Conservation (phyloP, 768 basidiomycete species). For the Tricholoma sp. region DNA sequence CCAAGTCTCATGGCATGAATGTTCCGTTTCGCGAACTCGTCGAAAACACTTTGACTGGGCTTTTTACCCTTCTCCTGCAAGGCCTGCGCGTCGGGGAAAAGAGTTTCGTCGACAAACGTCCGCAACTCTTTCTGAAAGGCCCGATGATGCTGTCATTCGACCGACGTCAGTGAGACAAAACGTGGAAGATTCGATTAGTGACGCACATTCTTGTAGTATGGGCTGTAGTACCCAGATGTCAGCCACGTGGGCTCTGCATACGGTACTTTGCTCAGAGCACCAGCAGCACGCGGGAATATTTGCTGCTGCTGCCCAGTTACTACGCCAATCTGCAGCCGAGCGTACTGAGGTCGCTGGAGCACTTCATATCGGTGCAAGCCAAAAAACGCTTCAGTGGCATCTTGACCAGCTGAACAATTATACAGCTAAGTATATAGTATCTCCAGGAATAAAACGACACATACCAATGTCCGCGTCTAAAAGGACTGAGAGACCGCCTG, state of each 20-base stretch:
- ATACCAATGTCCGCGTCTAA: conserved; percentile 70
- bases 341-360: conserved; percentile 72
- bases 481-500: conserved; percentile 78
- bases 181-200: conserved; percentile 24
- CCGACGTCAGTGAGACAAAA: neutral
- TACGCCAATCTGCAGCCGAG: conserved; percentile 69
- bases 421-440: conserved; percentile 16
- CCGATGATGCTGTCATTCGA: conserved; percentile 43
- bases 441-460: conserved; percentile 18
- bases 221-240: conserved; percentile 61
- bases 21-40: conserved; percentile 52
- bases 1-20: conserved; percentile 74
- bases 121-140: conserved; percentile 57
- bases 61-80: conserved; percentile 81
- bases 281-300: conserved; percentile 32
- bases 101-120: conserved; percentile 66
- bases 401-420: conserved; percentile 70
- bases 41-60: conserved; percentile 62
- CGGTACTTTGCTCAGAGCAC: conserved; percentile 69
- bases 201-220: conserved; percentile 66
- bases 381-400: conserved; percentile 88
- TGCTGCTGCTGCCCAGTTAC: conserved; percentile 25
- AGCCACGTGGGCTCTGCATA: conserved; percentile 91
- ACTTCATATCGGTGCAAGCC: conserved; percentile 88
- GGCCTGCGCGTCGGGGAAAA: conserved; percentile 51